Evolutionary conservation across 1,284 basidiomycete genomes (phyloP).

Genomic region (Cutaneotrichosporon dermatis): DNA sequence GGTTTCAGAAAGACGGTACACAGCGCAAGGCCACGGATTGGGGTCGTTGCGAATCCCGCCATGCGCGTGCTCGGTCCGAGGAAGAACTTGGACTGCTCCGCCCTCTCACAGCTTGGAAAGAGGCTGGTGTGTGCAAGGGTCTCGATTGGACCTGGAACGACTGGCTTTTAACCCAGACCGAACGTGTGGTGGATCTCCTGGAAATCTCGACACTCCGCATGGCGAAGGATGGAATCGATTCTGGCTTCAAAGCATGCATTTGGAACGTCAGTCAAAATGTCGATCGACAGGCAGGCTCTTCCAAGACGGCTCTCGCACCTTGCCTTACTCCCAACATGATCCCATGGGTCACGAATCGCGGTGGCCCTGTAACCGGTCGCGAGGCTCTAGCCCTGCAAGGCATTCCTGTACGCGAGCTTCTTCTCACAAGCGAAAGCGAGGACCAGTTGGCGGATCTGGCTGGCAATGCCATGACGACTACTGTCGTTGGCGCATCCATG

Average conservation of each 20-base stretch:
- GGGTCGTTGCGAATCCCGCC: constrained; percentile 86
- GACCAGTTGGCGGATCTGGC: constrained; percentile 92
- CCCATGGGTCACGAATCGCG: constrained; percentile 89
- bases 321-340: constrained; percentile 96
- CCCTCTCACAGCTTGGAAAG: constrained; percentile 88
- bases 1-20: constrained; percentile 52
- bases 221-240: constrained; percentile 73
- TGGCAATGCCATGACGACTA: constrained; percentile 95
- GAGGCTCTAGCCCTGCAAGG: constrained; percentile 92
- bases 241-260: constrained; percentile 84
- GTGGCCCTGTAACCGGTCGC: constrained; percentile 90
- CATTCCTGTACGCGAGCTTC: constrained; percentile 81
- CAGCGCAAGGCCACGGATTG: constrained; percentile 61
- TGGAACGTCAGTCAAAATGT: constrained; percentile 99
- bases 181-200: constrained; percentile 89
- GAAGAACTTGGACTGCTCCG: constrained; percentile 76
- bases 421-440: constrained; percentile 86
- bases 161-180: constrained; percentile 85
- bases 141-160: constrained; percentile 92
- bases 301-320: constrained; percentile 75
- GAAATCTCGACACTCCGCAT: constrained; percentile 82
- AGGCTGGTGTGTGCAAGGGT: constrained; percentile 81
- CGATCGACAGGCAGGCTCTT: constrained; percentile 77
- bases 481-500: constrained; percentile 87
- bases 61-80: constrained; percentile 79